Evolutionary conservation across 768 basidiomycete species (phyloP).

Genomic region (Tulasnella sp.): DNA sequence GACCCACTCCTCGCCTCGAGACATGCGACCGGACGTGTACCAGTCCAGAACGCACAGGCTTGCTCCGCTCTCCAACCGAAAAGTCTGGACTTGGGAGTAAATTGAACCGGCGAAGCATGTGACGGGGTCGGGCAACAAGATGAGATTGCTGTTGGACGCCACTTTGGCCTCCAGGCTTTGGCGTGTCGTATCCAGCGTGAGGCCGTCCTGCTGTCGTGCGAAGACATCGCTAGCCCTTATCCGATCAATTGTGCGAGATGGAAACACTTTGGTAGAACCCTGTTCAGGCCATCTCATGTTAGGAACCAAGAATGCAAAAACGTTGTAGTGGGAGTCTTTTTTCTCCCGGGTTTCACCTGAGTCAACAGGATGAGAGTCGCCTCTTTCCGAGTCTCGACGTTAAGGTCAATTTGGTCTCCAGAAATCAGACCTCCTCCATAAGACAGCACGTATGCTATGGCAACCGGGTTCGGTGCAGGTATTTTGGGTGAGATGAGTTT

Average conservation of each 20-base stretch:
- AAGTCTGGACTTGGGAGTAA: conserved; percentile 83
- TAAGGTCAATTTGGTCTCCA: conserved; percentile 72
- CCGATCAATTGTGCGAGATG: conserved; percentile 48
- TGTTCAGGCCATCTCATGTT: conserved; percentile 41
- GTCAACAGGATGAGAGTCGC: conserved; percentile 75
- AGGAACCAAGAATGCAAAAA: background rate
- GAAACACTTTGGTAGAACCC: conserved; percentile 97
- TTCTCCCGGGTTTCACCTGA: conserved; percentile 59
- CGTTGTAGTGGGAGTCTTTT: conserved; percentile 13
- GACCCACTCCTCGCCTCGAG: conserved; percentile 85
- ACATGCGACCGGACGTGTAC: conserved; percentile 85
- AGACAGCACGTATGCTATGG: conserved; percentile 74
- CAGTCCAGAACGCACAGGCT: conserved; percentile 84
- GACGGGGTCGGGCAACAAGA: conserved; percentile 90
- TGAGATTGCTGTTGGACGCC: conserved; percentile 57
- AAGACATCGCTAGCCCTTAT: conserved; percentile 22
- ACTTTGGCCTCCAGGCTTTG: conserved; percentile 68
- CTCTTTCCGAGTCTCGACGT: conserved; percentile 60
- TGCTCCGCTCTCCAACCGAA: conserved; percentile 62
- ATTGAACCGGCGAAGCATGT: conserved; percentile 85
- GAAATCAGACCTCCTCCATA: conserved; percentile 94
- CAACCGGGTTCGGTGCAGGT: conserved; percentile 52
- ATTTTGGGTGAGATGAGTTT: conserved; percentile 80
- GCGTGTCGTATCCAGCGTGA: conserved; percentile 48
- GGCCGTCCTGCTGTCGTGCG: conserved; percentile 19